Conservation (phyloP, 805 yeast genomes). For the Torulaspora delbrueckii region DNA sequence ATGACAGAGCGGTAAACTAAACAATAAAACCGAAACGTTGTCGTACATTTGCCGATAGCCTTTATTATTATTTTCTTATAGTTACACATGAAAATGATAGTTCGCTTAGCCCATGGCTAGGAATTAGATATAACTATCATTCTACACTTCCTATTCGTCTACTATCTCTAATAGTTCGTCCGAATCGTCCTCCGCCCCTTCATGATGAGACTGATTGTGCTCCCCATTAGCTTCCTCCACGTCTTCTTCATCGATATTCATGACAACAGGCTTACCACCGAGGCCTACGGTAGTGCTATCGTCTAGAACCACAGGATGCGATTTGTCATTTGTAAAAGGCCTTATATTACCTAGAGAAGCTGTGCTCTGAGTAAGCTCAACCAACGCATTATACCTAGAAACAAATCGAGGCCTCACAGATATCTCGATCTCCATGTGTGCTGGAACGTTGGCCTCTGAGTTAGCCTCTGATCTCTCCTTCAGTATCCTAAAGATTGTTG, state of each 20-base stretch:
- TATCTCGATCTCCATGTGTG: constrained; percentile 17
- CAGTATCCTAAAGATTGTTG: constrained; percentile 30
- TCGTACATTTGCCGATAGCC: too few relatives aligned
- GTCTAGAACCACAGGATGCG: constrained; percentile 33
- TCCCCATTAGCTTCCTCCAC: constrained; percentile 6
- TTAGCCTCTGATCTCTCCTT: constrained; percentile 24
- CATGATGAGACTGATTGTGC: neutral
- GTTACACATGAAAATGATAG: too few relatives aligned
- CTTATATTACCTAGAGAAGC: constrained; percentile 30
- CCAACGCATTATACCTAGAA: constrained; percentile 33
- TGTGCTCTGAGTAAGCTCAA: constrained; percentile 32
- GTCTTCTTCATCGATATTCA: constrained; percentile 26
- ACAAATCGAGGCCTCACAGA: constrained; percentile 31
- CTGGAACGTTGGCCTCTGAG: constrained; percentile 22
- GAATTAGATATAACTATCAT: neutral
- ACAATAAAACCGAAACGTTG: too few relatives aligned
- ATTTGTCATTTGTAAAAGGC: constrained; percentile 32
- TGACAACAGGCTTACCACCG: constrained; percentile 17
- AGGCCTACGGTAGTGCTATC: constrained; percentile 16
- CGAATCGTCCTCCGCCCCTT: constrained; percentile 8
- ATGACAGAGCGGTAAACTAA: too few relatives aligned
- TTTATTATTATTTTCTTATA: too few relatives aligned
- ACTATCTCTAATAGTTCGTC: constrained; percentile 20
- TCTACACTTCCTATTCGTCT: constrained; percentile 6
- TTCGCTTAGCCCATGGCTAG: neutral